Conservation (phyloP, 805 yeast genomes). For the Kuraishia hungarica region DNA sequence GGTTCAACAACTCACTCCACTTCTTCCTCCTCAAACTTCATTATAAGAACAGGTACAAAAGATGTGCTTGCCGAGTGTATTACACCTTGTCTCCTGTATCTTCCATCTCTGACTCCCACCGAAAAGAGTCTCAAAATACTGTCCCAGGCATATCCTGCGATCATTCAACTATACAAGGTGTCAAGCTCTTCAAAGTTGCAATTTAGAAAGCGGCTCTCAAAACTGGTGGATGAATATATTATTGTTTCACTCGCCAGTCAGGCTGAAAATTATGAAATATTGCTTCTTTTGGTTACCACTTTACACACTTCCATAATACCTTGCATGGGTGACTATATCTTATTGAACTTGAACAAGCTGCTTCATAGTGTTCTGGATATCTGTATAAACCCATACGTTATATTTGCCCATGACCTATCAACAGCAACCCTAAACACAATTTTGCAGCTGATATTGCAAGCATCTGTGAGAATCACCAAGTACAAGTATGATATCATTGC, state of each 20-base stretch:
- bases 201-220: slow-evolving; percentile 9
- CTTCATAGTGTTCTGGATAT: slow-evolving; percentile 15
- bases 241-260: slow-evolving; percentile 18
- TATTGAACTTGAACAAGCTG: slow-evolving; percentile 13
- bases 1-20: neutral
- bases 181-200: slow-evolving; percentile 5
- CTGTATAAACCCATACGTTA: slow-evolving; percentile 17
- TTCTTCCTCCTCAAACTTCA: slow-evolving; percentile 8
- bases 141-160: slow-evolving; percentile 14
- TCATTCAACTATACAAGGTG: slow-evolving; percentile 8
- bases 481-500: slow-evolving; percentile 18
- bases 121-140: slow-evolving; percentile 12
- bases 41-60: slow-evolving; percentile 14
- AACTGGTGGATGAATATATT: slow-evolving; percentile 16
- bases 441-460: neutral
- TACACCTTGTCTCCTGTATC: slow-evolving; percentile 17
- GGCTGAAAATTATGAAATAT: slow-evolving; percentile 15
- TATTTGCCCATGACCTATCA: slow-evolving; percentile 9
- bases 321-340: slow-evolving; percentile 9
- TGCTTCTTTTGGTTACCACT: slow-evolving; percentile 8
- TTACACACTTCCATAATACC: slow-evolving; percentile 8
- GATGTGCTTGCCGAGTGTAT: slow-evolving; percentile 15
- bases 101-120: slow-evolving; percentile 20
- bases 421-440: slow-evolving; percentile 5
- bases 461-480: neutral